These are phyloP conservation scores for Collariella sp. DNA, from an alignment of 495 filamentous ascomycete species.

Conservation along the genomic window DNA sequence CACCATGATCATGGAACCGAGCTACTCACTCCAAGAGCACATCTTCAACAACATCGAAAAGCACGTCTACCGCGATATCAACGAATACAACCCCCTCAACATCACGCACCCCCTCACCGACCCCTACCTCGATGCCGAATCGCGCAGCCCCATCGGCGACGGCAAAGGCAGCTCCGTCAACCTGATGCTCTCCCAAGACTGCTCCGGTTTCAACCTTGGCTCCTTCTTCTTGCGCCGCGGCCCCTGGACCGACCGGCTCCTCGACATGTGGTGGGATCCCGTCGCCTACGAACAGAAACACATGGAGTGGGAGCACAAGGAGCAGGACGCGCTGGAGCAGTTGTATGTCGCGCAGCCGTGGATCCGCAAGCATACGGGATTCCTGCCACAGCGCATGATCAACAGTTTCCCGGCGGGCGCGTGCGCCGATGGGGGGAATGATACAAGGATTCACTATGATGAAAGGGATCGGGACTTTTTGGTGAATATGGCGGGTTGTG, in stretches of 20 bases:
- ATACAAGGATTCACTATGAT: conserved; percentile 75
- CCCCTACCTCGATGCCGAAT: conserved; percentile 62
- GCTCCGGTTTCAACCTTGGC: conserved; percentile 90
- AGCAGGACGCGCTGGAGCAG: conserved; percentile 91
- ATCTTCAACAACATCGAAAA: conserved; percentile 72
- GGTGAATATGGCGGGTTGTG: conserved; percentile 99
- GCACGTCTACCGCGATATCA: conserved; percentile 91
- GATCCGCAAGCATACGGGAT: conserved; percentile 81
- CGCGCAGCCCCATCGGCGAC: conserved; percentile 66
- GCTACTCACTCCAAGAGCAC: conserved; percentile 80
- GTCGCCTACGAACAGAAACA: conserved; percentile 97
- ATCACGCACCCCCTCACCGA: conserved; percentile 74
- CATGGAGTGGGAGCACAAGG: conserved; percentile 99
- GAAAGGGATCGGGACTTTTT: conserved; percentile 81
- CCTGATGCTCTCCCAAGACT: conserved; percentile 87
- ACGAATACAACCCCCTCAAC: conserved; percentile 89
- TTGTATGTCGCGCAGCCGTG: conserved; percentile 87
- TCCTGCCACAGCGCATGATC: conserved; percentile 84
- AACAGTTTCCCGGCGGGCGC: conserved; percentile 91
- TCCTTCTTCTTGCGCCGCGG: conserved; percentile 86
- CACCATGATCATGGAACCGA: conserved; percentile 96
- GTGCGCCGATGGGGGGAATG: conserved; percentile 63
- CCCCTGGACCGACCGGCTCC: conserved; percentile 80
- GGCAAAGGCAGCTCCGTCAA: conserved; percentile 66
- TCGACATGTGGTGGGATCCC: conserved; percentile 99